Percentiles rank a stretch among this genome's conserved stretches.
phyloP scores from a whole-genome alignment of 352 stramenopile species.

The Phytophthora pseudosyringae region DNA sequence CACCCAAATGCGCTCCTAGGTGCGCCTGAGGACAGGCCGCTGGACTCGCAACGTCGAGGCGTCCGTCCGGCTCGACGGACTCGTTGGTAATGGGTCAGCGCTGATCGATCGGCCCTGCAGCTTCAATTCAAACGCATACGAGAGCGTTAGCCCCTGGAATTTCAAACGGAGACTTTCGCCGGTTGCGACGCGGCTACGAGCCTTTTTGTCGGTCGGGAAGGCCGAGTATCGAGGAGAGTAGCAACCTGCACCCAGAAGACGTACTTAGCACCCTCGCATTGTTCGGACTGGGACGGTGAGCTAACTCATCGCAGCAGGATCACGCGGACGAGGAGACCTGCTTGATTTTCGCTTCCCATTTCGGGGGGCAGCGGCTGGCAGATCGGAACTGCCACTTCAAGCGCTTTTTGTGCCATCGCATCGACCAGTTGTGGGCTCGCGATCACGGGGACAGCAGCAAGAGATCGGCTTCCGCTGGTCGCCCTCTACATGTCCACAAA shows the following conservation, averaged over 20 bases:
- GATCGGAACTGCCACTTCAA: slow-evolving; percentile 2
- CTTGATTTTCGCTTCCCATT: neutral
- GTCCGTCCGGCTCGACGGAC: slow-evolving; percentile 9
- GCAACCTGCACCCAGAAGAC: neutral
- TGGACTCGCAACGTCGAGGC: neutral
- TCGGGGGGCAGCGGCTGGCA: neutral
- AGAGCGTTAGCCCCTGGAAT: slow-evolving; percentile 13
- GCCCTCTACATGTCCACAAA: no score
- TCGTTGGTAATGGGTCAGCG: slow-evolving; percentile 29
- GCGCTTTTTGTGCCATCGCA: neutral
- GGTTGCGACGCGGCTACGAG: slow-evolving; percentile 8
- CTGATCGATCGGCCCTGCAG: slow-evolving; percentile 2
- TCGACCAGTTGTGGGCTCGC: no score
- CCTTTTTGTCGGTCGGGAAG: neutral
- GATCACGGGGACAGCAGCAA: no score
- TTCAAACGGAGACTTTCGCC: slow-evolving; percentile 6
- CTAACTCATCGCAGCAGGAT: neutral
- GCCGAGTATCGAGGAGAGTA: no score
- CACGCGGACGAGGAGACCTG: no score
- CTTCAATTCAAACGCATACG: slow-evolving; percentile 7
- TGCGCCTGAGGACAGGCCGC: slow-evolving; percentile 18
- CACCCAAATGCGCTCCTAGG: slow-evolving; percentile 22
- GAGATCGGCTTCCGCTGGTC: no score
- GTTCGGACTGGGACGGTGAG: no score
- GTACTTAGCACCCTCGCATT: no score